These are phyloP conservation scores for Cryphonectria naterciae DNA, from an alignment of 2,329 filamentous ascomycete genomes.

Conservation along the genomic window DNA sequence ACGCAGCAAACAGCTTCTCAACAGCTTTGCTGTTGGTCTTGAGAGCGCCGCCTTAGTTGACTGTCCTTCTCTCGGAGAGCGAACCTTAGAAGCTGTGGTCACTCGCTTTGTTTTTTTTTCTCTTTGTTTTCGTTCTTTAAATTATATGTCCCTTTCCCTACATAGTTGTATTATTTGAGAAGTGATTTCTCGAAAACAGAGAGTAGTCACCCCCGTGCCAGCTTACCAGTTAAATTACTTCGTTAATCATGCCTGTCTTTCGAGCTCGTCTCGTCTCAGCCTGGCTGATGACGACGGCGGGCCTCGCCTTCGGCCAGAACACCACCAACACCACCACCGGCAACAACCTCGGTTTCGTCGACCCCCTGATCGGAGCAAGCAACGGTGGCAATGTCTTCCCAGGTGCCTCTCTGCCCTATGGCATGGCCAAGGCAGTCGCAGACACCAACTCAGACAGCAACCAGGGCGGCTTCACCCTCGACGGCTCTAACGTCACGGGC, in stretches of 20 bases:
- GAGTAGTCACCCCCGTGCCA: neutral
- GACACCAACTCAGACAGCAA: slow-evolving; percentile 58
- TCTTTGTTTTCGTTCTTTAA: neutral
- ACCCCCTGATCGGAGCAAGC: slow-evolving; percentile 47
- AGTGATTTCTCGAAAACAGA: neutral
- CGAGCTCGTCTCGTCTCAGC: neutral
- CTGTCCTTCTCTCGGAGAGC: neutral
- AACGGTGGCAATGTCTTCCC: slow-evolving; percentile 50
- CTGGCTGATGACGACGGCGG: slow-evolving; percentile 8
- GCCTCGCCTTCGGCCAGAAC: slow-evolving; percentile 7
- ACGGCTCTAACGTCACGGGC: slow-evolving; percentile 53
- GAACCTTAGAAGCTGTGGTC: neutral
- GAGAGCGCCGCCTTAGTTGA: neutral
- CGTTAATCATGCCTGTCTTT: slow-evolving; percentile 6
- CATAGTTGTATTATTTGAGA: neutral
- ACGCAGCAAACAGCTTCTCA: neutral
- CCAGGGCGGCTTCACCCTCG: slow-evolving; percentile 61
- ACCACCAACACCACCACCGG: slow-evolving; percentile 12
- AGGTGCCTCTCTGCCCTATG: slow-evolving; percentile 49
- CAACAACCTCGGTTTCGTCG: slow-evolving; percentile 32
- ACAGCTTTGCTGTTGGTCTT: neutral
- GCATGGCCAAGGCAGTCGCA: slow-evolving; percentile 61
- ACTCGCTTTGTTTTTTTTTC: no score
- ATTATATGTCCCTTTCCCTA: no score
- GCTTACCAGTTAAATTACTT: no score